Evolutionary conservation across 2,329 filamentous ascomycete genomes (phyloP), one percentile per base, ranked within the genome.

Genomic region (Penicillium sclerotigenum): DNA sequence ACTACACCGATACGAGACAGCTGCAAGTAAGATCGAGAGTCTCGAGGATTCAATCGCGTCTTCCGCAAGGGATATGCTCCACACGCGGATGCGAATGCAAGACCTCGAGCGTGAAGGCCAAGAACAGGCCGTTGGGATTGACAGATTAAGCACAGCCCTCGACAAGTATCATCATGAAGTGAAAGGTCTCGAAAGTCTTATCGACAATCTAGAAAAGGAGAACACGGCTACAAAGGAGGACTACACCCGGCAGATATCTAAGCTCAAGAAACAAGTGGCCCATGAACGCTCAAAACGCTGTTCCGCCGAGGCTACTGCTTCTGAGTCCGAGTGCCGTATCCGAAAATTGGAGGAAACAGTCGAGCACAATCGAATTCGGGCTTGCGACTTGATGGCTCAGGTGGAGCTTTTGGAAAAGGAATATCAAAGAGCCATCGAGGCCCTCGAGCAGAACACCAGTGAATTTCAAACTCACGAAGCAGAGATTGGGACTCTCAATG

Each of bases 51-150:
- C 69, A 0, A 70, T 75, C 33, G 71, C 75, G 34, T 69, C 71
- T n/a, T 74, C 76, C n/a, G 72, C 75, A 5, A 69, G 74, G 22
- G 76, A 79, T 51, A 75, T 79, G 69, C 67, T 78, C 5, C 72
- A 77, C 42, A 70, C 72, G n/a, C 67, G 76, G 41, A 76, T 77
- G 66, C 68, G 71, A 43, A 71, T 75, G 60, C 75, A 77, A 57
- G 69, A 71, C 10, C 65, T 79, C 29, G 77, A 78, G 56, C 67
- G 64, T 34, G 72, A 78, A 58, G 65, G 71, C 24, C 59, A 72
- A 8, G 73, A 77, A 45, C 73, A 79, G 48, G 70, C 69, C 16
- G 60, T 73, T 29, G 73, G 77, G 49, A 76, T 79, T 58, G 65
- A 69, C 38, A 71, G 73, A 57, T 68, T 80, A 26, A 75, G 73